These are phyloP conservation scores for Aciculoconidium aculeatum DNA, from an alignment of 805 yeast species.

Conservation along the genomic window DNA sequence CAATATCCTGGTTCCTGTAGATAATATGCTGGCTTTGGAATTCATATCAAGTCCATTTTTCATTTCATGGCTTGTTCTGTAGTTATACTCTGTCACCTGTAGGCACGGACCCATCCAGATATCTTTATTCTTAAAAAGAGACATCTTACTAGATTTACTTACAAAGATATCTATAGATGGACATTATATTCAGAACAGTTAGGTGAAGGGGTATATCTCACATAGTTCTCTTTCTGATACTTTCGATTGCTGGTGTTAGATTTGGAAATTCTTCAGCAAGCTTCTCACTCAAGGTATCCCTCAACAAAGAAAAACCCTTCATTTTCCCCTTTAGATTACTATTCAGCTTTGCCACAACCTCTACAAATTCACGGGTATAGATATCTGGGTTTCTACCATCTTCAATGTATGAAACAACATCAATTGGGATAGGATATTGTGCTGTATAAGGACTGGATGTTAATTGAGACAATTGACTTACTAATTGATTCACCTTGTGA, in stretches of 20 bases:
- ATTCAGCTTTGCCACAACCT: constrained; percentile 83
- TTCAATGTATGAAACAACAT: constrained; percentile 86
- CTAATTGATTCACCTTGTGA: constrained; percentile 38
- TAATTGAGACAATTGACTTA: constrained; percentile 30
- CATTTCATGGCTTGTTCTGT: no score
- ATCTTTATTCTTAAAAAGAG: no score
- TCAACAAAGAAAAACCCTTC: constrained; percentile 57
- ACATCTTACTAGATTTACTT: no score
- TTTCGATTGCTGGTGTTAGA: constrained; percentile 50
- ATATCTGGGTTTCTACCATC: constrained; percentile 97
- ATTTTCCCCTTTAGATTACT: constrained; percentile 84
- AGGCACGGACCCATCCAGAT: no score
- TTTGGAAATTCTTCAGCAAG: constrained; percentile 78
- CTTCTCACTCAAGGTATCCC: constrained; percentile 63
- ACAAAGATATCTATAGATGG: no score
- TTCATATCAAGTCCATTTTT: no score
- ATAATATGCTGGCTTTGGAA: no score
- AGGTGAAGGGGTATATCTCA: no score
- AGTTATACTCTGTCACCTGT: no score
- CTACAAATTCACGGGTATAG: constrained; percentile 93
- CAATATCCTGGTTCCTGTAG: no score
- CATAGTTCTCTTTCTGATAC: constrained; percentile 44
- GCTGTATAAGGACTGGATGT: constrained; percentile 26
- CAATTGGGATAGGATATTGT: constrained; percentile 60
- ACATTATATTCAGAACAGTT: no score